Evolutionary conservation across 257 asterid genomes (phyloP).

Genomic region (Nyctanthes arbortristis): DNA sequence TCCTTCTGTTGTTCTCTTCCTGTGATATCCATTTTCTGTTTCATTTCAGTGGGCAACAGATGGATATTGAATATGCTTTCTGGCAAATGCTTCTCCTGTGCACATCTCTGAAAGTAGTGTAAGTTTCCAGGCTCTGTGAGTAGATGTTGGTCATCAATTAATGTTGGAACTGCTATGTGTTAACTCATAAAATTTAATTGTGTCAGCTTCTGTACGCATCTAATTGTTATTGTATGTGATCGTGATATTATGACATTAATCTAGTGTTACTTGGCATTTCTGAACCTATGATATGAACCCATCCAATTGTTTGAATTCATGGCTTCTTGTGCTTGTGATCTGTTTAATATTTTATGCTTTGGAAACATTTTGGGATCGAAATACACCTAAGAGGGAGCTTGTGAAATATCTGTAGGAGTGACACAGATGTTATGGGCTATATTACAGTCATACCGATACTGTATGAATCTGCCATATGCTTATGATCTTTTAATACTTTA

Average conservation of each 20-base stretch:
- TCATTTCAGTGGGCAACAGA: conserved; percentile 92
- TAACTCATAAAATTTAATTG: conserved; percentile 15
- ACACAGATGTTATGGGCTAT: too few species aligned
- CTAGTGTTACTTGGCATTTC: background rate
- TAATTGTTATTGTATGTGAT: conserved; percentile 3
- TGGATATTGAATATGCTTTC: conserved; percentile 97
- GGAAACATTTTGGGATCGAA: background rate
- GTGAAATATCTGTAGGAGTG: background rate
- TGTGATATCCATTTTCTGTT: conserved; percentile 30
- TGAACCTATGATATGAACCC: conserved; percentile 3
- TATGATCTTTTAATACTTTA: too few species aligned
- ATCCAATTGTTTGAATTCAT: background rate
- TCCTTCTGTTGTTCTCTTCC: conserved; percentile 4
- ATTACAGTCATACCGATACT: too few species aligned
- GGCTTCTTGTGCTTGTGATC: too few species aligned
- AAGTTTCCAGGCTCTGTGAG: conserved; percentile 44
- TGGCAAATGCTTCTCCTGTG: conserved; percentile 99
- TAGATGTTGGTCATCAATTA: conserved; percentile 18
- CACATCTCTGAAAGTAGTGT: conserved; percentile 98
- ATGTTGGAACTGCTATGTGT: conserved; percentile 17
- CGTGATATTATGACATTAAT: background rate
- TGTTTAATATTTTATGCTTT: background rate
- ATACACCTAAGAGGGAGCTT: background rate
- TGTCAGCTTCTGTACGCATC: background rate
- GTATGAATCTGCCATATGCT: too few species aligned